These are phyloP conservation scores for Ganoderma sp. DNA, from an alignment of 1,284 basidiomycete species.

Conservation along the genomic window DNA sequence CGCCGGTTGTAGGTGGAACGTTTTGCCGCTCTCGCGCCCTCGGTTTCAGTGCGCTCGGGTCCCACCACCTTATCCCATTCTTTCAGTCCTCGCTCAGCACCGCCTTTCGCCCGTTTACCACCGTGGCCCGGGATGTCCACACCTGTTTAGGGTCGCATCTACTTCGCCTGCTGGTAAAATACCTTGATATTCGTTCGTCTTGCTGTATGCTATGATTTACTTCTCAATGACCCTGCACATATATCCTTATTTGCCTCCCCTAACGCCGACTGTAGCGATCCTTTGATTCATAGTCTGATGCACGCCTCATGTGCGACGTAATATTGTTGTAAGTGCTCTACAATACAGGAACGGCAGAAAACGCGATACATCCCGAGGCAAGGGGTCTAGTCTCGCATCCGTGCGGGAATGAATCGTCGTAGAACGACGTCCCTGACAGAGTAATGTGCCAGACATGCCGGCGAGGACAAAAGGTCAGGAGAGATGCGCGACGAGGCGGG, in stretches of 20 bases:
- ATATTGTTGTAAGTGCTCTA: not conserved
- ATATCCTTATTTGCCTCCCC: conserved; percentile 7
- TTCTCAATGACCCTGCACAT: conserved; percentile 1
- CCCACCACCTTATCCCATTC: not conserved
- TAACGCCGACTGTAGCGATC: not conserved
- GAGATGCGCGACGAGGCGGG: conserved; percentile 70
- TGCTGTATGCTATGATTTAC: conserved; percentile 2
- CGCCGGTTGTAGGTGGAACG: conserved; percentile 8
- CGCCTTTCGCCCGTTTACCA: not conserved
- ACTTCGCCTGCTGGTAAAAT: conserved; percentile 2
- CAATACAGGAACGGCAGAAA: not conserved
- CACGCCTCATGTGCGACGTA: not conserved
- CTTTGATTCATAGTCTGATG: not conserved
- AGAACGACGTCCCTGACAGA: conserved; percentile 87
- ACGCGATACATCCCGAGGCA: not conserved
- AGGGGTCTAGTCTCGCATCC: conserved; percentile 82
- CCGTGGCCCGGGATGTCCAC: conserved; percentile 1
- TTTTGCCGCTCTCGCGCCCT: conserved; percentile 3
- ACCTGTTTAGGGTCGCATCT: not conserved
- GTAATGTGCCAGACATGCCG: conserved; percentile 76
- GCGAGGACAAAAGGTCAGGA: conserved; percentile 59
- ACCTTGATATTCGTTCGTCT: conserved; percentile 2
- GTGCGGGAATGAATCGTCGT: conserved; percentile 86
- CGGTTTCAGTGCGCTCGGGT: conserved; percentile 3
- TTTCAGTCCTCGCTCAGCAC: not conserved